Evolutionary conservation across 805 yeast genomes (phyloP).

Genomic region (Yarrowia sp.): DNA sequence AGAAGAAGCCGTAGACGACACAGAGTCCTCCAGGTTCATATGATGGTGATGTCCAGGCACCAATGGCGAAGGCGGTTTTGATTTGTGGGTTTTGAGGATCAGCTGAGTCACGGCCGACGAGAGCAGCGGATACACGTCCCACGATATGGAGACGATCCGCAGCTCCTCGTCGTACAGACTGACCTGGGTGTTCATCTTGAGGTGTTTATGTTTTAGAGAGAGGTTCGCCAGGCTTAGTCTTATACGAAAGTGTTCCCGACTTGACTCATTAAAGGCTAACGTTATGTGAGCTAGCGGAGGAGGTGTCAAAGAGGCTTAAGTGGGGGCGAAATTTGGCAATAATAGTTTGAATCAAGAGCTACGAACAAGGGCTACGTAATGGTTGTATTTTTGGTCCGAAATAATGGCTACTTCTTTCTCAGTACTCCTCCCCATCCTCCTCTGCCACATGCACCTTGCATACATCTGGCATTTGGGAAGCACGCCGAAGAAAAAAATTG

Average conservation of each 20-base stretch:
- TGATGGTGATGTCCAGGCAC: conserved; percentile 1
- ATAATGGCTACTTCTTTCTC: too few relatives aligned
- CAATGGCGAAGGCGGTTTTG: conserved; percentile 16
- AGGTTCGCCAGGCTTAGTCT: background rate
- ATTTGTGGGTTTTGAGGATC: conserved; percentile 41
- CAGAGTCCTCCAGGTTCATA: conserved; percentile 38
- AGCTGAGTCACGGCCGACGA: conserved; percentile 59
- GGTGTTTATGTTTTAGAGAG: background rate
- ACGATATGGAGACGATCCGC: conserved; percentile 61
- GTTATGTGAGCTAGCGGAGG: conserved; percentile 9
- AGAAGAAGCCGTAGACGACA: conserved; percentile 16
- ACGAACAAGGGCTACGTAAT: too few relatives aligned
- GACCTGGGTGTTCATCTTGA: conserved; percentile 47
- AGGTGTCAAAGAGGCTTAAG: background rate
- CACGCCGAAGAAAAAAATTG: conserved; percentile 6
- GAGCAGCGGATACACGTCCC: conserved; percentile 62
- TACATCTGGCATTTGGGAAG: conserved; percentile 32
- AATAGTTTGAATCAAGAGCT: background rate
- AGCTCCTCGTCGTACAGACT: conserved; percentile 46
- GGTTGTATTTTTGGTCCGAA: background rate
- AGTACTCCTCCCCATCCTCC: too few relatives aligned
- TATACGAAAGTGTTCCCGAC: conserved; percentile 14
- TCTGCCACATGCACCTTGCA: conserved; percentile 28
- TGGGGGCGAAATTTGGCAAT: background rate
- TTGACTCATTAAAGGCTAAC: conserved; percentile 37